Percentiles rank a stretch among this genome's conserved stretches.
These are phyloP conservation scores for Synchytrium microbalum DNA, from an alignment of 371 early-diverging fungal genomes.

Conservation along the genomic window DNA sequence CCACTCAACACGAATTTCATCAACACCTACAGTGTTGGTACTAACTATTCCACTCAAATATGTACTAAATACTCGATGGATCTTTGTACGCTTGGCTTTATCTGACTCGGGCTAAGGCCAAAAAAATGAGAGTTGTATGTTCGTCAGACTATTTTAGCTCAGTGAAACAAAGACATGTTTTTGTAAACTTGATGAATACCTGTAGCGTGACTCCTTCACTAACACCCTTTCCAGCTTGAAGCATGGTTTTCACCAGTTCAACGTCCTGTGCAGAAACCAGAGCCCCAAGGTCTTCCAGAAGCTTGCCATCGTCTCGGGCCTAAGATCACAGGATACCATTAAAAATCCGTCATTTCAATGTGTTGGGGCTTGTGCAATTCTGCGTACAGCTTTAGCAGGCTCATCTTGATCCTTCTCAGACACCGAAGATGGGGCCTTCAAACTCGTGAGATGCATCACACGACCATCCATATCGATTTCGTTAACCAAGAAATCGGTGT, in stretches of 20 bases:
- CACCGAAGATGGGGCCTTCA: conserved; percentile 15
- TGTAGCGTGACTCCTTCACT: background rate
- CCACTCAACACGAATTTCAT: conserved; percentile 7
- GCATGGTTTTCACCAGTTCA: background rate
- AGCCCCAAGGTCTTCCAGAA: background rate
- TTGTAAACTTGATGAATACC: background rate
- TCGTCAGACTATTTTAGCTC: background rate
- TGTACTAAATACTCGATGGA: conserved; percentile 13
- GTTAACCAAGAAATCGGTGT: conserved; percentile 83
- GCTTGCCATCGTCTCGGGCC: background rate
- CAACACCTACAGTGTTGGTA: conserved; percentile 7
- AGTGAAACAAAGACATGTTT: background rate
- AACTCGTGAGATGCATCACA: conserved; percentile 54
- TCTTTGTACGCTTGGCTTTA: conserved; percentile 2
- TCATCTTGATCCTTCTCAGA: background rate
- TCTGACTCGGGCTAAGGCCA: background rate
- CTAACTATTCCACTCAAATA: conserved; percentile 6
- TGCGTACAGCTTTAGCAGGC: background rate
- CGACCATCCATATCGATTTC: conserved; percentile 77
- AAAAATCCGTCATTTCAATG: conserved; percentile 37
- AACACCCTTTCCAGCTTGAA: too few species aligned
- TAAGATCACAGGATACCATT: too few species aligned
- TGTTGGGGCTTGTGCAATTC: conserved; percentile 23
- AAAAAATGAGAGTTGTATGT: background rate
- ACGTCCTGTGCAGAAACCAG: background rate